Evolutionary conservation across 1,139 yeast species (phyloP), one percentile per base, ranked within the genome.

Genomic region (Barnettozyma hawaiiensis): DNA sequence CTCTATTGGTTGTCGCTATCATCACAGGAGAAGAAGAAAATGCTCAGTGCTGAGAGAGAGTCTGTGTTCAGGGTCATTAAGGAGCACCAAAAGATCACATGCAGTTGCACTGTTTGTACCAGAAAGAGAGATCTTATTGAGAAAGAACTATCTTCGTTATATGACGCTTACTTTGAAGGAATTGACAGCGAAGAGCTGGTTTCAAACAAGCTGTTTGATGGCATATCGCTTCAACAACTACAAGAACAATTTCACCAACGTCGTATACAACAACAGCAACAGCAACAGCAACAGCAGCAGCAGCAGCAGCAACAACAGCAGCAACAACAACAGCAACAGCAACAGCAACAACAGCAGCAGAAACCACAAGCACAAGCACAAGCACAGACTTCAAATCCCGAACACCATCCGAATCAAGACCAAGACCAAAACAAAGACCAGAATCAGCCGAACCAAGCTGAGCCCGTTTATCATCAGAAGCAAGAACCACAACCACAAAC

Each of bases 71-170:
- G 73, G 46, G 71, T 78, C 44, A 76, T 85, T 63, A 76, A 75
- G 49, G 76, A 73, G 42, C 81, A 78, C 55, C 81, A 71, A 54
- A 65, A 66, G 52, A 69, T 62, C 53, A 56, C 61, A 7, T 89
- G 97, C 60, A 73, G 79, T 44, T 90, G 97, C 60, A 68, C 80
- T 6, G 80, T 80, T 24, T 90, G 97, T 64, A 95, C 94, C 2
- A 74, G 87, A 41, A 79, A 85, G 52, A 78, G 81, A 51, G 67
- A 71, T 47, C 78, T 89, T 24, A 76, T 87, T 52, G 94, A 85
- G 56, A 81, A 80, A 50, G 96, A 86, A 57, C 73, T 90, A 57
- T 90, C 84, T 54, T 76, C 78, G 43, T 76, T 89, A 37, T 87
- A 85, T 53, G 76, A 76, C 47, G 71, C 74, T 5, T 75, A 72